phyloP scores from a whole-genome alignment of 1,284 basidiomycete genomes.

The Tremellales sp. region DNA sequence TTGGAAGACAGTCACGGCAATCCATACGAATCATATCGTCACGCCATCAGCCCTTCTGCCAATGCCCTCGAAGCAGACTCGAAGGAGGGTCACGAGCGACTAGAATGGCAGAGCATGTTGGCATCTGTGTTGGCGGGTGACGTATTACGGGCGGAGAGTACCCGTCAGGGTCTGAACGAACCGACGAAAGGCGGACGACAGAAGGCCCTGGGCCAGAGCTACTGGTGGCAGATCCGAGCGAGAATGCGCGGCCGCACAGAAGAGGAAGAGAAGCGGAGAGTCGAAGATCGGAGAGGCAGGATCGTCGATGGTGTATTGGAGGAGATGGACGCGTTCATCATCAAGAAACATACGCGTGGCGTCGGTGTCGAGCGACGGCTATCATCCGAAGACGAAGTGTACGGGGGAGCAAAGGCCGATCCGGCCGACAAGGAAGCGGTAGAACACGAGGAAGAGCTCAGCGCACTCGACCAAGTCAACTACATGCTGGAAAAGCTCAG shows the following conservation, averaged over 20 bases:
- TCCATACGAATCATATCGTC: slow-evolving; percentile 3
- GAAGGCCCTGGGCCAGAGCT: slow-evolving; percentile 59
- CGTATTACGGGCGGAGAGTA: slow-evolving; percentile 88
- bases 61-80: slow-evolving; percentile 17
- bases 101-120: slow-evolving; percentile 94
- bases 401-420: slow-evolving; percentile 21
- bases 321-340: slow-evolving; percentile 71
- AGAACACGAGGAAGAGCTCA: slow-evolving; percentile 42
- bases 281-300: slow-evolving; percentile 76
- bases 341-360: slow-evolving; percentile 13
- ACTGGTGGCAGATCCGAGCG: slow-evolving; percentile 90
- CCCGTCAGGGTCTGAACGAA: slow-evolving; percentile 71
- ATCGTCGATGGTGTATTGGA: slow-evolving; percentile 77
- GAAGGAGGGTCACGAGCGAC: slow-evolving; percentile 68
- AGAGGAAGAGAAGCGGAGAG: slow-evolving; percentile 72
- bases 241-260: slow-evolving; percentile 73
- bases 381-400: slow-evolving; percentile 13
- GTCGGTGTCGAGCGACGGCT: slow-evolving; percentile 7
- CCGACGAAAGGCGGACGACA: slow-evolving; percentile 61
- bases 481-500: slow-evolving; percentile 73
- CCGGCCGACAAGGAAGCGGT: background rate
- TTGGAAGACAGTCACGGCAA: background rate
- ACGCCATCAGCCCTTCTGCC: slow-evolving; percentile 1
- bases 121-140: slow-evolving; percentile 87
- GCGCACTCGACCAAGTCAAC: slow-evolving; percentile 68